These are phyloP conservation scores for Periconia sp. DNA, from an alignment of 2,329 filamentous ascomycete genomes.

Conservation along the genomic window DNA sequence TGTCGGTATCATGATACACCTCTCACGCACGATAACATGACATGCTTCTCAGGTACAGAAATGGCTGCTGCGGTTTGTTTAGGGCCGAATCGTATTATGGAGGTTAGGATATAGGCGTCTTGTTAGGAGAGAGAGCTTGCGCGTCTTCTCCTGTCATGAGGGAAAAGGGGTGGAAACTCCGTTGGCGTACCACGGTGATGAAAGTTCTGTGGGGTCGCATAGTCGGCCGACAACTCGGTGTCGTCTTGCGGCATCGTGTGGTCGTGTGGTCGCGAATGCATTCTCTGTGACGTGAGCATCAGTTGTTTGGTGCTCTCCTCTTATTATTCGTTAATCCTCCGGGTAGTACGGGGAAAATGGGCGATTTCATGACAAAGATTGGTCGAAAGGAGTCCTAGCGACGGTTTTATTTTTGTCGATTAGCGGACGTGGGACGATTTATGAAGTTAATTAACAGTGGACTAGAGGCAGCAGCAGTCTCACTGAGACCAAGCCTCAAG, in stretches of 20 bases:
- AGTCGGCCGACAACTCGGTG: not conserved
- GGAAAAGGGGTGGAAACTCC: not conserved
- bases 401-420: constrained; percentile 11
- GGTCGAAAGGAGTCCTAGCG: constrained; percentile 2
- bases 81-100: not conserved
- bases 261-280: not conserved
- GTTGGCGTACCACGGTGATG: not conserved
- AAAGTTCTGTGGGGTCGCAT: not conserved
- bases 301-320: not conserved
- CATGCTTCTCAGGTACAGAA: too few relatives aligned
- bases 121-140: not conserved
- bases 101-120: not conserved
- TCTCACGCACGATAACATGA: not conserved
- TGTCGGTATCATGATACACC: not conserved
- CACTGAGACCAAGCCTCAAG: constrained; percentile 4
- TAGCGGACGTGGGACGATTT: constrained; percentile 5
- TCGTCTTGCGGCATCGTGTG: not conserved
- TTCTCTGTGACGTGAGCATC: not conserved
- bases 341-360: not conserved
- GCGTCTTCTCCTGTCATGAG: not conserved
- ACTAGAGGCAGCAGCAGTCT: not conserved
- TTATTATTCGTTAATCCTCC: not conserved
- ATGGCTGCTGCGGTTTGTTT: too few relatives aligned
- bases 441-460: constrained; percentile 8
- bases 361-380: not conserved